Conservation (phyloP, 164 flowering plant species). For the Brasenia schreberi region DNA sequence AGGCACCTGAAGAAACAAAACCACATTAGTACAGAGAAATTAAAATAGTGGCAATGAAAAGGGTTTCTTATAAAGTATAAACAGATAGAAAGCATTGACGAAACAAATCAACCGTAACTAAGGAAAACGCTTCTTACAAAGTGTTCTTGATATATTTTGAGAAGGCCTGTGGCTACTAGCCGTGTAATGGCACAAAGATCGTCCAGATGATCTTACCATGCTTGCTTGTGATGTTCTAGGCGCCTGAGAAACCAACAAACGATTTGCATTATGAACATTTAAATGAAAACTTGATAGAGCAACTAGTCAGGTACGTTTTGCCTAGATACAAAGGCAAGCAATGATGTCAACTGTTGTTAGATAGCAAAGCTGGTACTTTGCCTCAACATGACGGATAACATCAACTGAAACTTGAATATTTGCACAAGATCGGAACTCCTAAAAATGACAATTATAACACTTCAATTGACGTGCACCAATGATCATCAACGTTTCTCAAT, state of each 20-base stretch:
- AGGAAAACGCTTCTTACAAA: conserved; percentile 36
- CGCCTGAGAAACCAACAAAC: conserved; percentile 34
- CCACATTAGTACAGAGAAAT: background rate
- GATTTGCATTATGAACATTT: no score
- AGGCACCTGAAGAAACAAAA: conserved; percentile 46
- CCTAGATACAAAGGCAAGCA: conserved; percentile 87
- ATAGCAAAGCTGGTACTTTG: conserved; percentile 93
- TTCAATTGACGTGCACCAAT: background rate
- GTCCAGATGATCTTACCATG: conserved; percentile 55
- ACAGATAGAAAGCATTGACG: no score
- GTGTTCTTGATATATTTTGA: conserved; percentile 54
- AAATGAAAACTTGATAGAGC: background rate
- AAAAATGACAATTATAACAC: conserved; percentile 5
- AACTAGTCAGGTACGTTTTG: conserved; percentile 6
- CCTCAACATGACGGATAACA: conserved; percentile 83
- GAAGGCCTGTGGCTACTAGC: conserved; percentile 60
- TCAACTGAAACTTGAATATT: conserved; percentile 43
- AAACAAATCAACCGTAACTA: background rate
- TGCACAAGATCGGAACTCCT: conserved; percentile 90
- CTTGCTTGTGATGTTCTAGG: conserved; percentile 77
- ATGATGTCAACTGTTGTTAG: conserved; percentile 83
- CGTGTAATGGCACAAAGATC: conserved; percentile 68
- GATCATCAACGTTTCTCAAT: background rate
- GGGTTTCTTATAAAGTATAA: background rate
- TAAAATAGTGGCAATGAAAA: background rate